Percentiles rank a stretch among this genome's conserved stretches.
phyloP scores from a whole-genome alignment of 805 yeast genomes.

The Candida dajiaensis region DNA sequence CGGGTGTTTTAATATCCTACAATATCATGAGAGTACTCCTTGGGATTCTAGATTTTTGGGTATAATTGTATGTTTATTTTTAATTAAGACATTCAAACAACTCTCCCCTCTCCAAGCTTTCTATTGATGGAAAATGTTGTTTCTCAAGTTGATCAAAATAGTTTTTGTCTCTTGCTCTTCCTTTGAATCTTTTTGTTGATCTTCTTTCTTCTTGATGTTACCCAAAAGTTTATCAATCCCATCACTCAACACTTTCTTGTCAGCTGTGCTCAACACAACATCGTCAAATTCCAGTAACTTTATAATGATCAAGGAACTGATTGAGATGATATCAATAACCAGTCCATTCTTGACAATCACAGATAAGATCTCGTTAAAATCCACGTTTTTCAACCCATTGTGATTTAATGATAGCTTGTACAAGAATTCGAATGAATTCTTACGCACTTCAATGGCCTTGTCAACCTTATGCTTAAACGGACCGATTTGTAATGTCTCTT shows the following conservation, averaged over 20 bases:
- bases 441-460: slow-evolving; percentile 68
- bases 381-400: slow-evolving; percentile 19
- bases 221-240: slow-evolving; percentile 24
- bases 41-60: too few species aligned
- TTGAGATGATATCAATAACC: slow-evolving; percentile 27
- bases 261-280: slow-evolving; percentile 15
- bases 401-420: slow-evolving; percentile 40
- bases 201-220: slow-evolving; percentile 24
- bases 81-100: too few species aligned
- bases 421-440: slow-evolving; percentile 63
- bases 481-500: slow-evolving; percentile 72
- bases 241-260: slow-evolving; percentile 13
- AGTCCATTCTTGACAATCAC: slow-evolving; percentile 34
- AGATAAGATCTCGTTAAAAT: slow-evolving; percentile 28
- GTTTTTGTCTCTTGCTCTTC: slow-evolving; percentile 25
- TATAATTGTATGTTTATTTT: too few species aligned
- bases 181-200: slow-evolving; percentile 23
- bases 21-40: too few species aligned
- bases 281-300: slow-evolving; percentile 23
- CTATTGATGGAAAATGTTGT: slow-evolving; percentile 10
- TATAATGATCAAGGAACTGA: slow-evolving; percentile 22
- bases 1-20: too few species aligned
- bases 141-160: slow-evolving; percentile 19
- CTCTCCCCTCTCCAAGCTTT: too few species aligned
- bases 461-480: slow-evolving; percentile 82